Evolutionary conservation across 108 stramenopile species (phyloP).

Genomic region (Discostella pseudostelligera): DNA sequence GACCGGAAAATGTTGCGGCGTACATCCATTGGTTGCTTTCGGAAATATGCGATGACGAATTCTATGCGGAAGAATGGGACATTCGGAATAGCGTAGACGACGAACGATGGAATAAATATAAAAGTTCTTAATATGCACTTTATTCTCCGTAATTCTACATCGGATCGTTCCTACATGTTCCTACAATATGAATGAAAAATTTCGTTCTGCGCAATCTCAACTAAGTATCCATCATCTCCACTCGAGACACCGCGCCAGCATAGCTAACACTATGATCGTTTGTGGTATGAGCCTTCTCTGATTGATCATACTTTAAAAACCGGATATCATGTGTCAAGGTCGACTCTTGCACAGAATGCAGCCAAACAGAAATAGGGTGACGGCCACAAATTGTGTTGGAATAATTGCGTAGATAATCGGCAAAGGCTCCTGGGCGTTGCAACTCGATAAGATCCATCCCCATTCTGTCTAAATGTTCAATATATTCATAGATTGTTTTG

Average conservation of each 20-base stretch:
- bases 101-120: conserved; percentile 30
- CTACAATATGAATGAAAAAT: too few species aligned
- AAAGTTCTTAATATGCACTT: conserved; percentile 15
- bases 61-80: conserved; percentile 29
- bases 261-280: conserved; percentile 84
- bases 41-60: conserved; percentile 34
- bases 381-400: conserved; percentile 86
- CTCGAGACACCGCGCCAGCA: conserved; percentile 72
- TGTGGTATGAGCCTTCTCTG: conserved; percentile 47
- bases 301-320: conserved; percentile 85
- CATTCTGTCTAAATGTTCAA: conserved; percentile 66
- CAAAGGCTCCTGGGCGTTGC: conserved; percentile 84
- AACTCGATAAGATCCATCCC: conserved; percentile 78
- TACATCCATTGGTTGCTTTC: conserved; percentile 44
- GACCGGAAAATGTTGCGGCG: conserved; percentile 27
- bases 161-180: too few species aligned
- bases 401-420: conserved; percentile 71
- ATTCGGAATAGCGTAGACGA: conserved; percentile 28
- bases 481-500: conserved; percentile 51
- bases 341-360: conserved; percentile 47
- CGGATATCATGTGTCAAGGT: conserved; percentile 45
- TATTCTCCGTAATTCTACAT: too few species aligned
- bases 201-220: background rate
- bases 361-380: conserved; percentile 78
- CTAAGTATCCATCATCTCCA: conserved; percentile 1